These are phyloP conservation scores for Globisporangium perplexum DNA, from an alignment of 352 stramenopile species.

Conservation along the genomic window DNA sequence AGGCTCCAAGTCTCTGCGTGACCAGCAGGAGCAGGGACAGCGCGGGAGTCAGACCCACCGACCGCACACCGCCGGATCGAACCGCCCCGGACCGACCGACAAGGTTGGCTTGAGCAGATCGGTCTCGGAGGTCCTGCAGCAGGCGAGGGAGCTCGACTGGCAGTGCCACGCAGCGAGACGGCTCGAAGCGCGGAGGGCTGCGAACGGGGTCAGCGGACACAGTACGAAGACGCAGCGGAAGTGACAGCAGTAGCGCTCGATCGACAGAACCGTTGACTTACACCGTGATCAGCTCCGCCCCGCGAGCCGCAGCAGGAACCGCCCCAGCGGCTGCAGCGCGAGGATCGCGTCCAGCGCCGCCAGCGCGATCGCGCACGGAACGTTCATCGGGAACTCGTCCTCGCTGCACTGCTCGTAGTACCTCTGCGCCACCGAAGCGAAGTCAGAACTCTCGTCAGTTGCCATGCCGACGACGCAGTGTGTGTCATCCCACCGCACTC, in stretches of 20 bases:
- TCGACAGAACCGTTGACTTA: background rate
- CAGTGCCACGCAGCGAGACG: background rate
- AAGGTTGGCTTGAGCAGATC: conserved; percentile 3
- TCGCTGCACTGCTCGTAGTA: conserved; percentile 50
- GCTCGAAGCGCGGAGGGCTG: background rate
- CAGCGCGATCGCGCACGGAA: conserved; percentile 47
- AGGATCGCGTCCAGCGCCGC: conserved; percentile 23
- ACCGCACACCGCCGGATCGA: conserved; percentile 2
- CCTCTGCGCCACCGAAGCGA: conserved; percentile 13
- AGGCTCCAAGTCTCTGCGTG: conserved; percentile 11
- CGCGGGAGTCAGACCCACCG: background rate
- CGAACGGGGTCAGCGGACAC: background rate
- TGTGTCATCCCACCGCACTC: background rate
- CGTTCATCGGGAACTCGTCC: conserved; percentile 50
- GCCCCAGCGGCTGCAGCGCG: conserved; percentile 3
- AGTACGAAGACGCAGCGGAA: background rate
- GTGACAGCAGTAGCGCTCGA: background rate
- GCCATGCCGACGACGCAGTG: background rate
- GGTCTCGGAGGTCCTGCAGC: conserved; percentile 9
- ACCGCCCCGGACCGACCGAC: background rate
- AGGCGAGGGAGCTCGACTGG: background rate
- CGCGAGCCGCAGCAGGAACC: background rate
- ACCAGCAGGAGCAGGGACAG: conserved; percentile 7
- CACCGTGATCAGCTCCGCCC: conserved; percentile 3
- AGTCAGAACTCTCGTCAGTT: background rate